Conservation (phyloP, 768 basidiomycete species). For the Pulveroboletus sp. region DNA sequence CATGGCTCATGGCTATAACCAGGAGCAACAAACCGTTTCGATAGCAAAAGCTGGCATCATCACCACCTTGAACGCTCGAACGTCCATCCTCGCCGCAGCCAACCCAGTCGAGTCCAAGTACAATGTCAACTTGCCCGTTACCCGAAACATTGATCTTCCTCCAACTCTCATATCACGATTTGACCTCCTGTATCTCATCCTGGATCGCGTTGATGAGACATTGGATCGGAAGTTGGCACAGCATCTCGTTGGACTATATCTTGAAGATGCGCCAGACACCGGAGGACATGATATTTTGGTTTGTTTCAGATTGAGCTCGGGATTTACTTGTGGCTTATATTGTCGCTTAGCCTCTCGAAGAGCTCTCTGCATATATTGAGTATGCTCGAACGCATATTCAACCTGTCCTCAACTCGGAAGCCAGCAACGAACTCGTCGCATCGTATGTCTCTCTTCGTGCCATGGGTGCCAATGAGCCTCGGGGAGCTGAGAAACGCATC, state of each 20-base stretch:
- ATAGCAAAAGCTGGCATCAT: slow-evolving; percentile 99
- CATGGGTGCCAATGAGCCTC: slow-evolving; percentile 80
- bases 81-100: slow-evolving; percentile 95
- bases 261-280: slow-evolving; percentile 75
- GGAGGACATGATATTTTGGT: slow-evolving; percentile 76
- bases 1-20: slow-evolving; percentile 1
- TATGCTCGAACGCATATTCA: slow-evolving; percentile 86
- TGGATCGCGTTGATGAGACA: slow-evolving; percentile 91
- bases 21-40: slow-evolving; percentile 99
- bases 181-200: slow-evolving; percentile 91
- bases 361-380: slow-evolving; percentile 91
- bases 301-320: slow-evolving; percentile 24
- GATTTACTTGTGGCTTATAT: slow-evolving; percentile 2
- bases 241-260: slow-evolving; percentile 89
- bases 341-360: slow-evolving; percentile 70
- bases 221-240: slow-evolving; percentile 86
- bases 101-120: slow-evolving; percentile 97
- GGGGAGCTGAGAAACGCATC: slow-evolving; percentile 87
- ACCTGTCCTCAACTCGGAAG: slow-evolving; percentile 83
- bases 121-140: slow-evolving; percentile 87
- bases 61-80: slow-evolving; percentile 97
- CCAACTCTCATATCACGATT: slow-evolving; percentile 98
- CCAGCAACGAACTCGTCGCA: slow-evolving; percentile 77
- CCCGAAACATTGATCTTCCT: slow-evolving; percentile 94
- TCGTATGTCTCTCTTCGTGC: slow-evolving; percentile 95